Base-by-base conservation (phyloP, 2,329 filamentous ascomycete species). In the Meredithiella fracta region DNA sequence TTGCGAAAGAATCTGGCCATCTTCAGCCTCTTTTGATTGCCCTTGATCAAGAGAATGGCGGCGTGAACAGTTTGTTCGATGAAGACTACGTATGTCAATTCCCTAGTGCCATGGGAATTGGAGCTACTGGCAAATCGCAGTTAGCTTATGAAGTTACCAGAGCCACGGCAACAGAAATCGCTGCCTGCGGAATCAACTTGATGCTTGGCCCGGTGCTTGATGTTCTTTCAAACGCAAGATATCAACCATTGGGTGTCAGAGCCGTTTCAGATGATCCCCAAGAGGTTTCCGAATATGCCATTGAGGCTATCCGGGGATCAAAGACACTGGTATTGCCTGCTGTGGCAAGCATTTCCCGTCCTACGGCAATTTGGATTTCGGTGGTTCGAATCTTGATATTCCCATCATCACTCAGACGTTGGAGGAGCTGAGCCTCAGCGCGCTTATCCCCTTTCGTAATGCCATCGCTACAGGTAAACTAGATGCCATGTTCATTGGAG, bases 331-430 rank as follows among this genome's bases (percentile, higher is more conserved):
- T 0, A 70, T 96, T 49, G 86, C 83, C 1, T 94, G 88, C 0
- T 89, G 92, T 64, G 91, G 91, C 57, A 97, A 97, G 67, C 91
- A 97, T 67, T 96, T 97, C 62, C 91, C 91, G 2, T 95, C 89
- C 0, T 97, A 96, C 64, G 91, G 91, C 31, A 96, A 95, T 63
- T 73, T 97, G 17, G 90, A 96, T 66, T 95, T 96, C 63, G 78
- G 94, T 1, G 90, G 89, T 11, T 94, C 89, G 3, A 90, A 86
- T 51, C 72, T 94, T 23, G 90, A 96, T 63, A 89, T 97, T 29
- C 91, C 91, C 14, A 92, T 94, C 59, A 96, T 97, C 62, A 96
- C 89, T 0, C 90, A 97, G 66, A 94, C 90, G 0, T 70, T 96
- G 11, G 91, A 96, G 65, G 90, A 95, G 64, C 73, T 97, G 47